These are phyloP conservation scores for Hamamelis virginiana DNA, from an alignment of 164 flowering plant genomes.

Conservation along the genomic window DNA sequence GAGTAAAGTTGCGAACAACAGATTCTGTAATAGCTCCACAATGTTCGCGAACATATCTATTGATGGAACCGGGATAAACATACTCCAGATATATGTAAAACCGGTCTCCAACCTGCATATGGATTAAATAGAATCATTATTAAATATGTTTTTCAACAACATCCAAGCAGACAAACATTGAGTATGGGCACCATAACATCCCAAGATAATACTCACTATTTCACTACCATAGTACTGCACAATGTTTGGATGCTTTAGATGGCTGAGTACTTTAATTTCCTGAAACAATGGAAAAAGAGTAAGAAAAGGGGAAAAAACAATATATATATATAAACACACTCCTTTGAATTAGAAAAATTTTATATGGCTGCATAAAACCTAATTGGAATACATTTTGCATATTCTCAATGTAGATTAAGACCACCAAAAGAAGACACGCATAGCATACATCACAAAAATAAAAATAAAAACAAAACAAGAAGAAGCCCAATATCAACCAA, in stretches of 20 bases:
- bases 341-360: too few relatives aligned
- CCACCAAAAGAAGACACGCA: background rate
- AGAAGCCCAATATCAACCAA: too few relatives aligned
- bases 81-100: constrained; percentile 88
- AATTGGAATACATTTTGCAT: too few relatives aligned
- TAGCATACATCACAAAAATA: background rate
- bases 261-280: constrained; percentile 92
- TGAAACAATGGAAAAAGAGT: constrained; percentile 31
- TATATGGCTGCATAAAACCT: too few relatives aligned
- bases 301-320: background rate
- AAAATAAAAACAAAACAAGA: too few relatives aligned
- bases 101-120: constrained; percentile 65
- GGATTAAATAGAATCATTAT: background rate
- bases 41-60: constrained; percentile 77
- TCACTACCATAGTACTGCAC: constrained; percentile 99
- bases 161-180: background rate
- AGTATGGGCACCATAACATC: background rate
- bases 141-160: background rate
- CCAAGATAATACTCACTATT: constrained; percentile 52
- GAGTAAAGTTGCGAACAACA: constrained; percentile 84
- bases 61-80: constrained; percentile 92
- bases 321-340: too few relatives aligned
- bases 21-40: constrained; percentile 88
- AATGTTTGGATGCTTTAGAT: constrained; percentile 88
- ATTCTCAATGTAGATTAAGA: too few relatives aligned